Conservation (phyloP, 208 protist genomes). For the Trypanosoma vivax region DNA sequence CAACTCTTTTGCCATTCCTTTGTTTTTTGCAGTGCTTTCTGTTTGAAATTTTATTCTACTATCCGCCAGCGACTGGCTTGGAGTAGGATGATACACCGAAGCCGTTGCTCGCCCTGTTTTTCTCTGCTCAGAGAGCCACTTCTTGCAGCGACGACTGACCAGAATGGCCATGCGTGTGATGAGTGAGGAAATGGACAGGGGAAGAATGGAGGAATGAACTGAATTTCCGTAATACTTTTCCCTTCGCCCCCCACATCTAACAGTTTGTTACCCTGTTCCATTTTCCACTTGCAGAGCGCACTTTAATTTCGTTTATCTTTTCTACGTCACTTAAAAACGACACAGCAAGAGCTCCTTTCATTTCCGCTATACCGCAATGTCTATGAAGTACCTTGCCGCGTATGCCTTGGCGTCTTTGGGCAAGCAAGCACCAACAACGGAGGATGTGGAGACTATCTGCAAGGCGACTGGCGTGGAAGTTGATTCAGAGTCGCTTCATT, state of each 20-base stretch:
- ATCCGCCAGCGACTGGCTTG: too few species aligned
- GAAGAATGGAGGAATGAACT: too few species aligned
- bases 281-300: neutral
- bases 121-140: too few species aligned
- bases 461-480: constrained; percentile 62
- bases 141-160: too few species aligned
- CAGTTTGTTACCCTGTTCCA: neutral
- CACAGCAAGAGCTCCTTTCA: constrained; percentile 6
- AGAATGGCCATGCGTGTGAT: too few species aligned
- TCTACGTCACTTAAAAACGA: neutral
- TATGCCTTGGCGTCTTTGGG: constrained; percentile 84
- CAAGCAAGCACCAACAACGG: constrained; percentile 63
- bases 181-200: too few species aligned
- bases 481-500: constrained; percentile 69
- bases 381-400: constrained; percentile 89
- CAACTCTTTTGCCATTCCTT: neutral
- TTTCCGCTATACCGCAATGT: constrained; percentile 35
- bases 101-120: too few species aligned
- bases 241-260: too few species aligned
- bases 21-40: neutral
- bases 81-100: too few species aligned
- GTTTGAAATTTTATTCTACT: neutral
- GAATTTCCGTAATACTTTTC: too few species aligned
- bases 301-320: neutral
- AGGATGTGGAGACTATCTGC: constrained; percentile 84